Base-by-base conservation (phyloP, 2,329 filamentous ascomycete genomes). In the Calonectria pauciramosa region DNA sequence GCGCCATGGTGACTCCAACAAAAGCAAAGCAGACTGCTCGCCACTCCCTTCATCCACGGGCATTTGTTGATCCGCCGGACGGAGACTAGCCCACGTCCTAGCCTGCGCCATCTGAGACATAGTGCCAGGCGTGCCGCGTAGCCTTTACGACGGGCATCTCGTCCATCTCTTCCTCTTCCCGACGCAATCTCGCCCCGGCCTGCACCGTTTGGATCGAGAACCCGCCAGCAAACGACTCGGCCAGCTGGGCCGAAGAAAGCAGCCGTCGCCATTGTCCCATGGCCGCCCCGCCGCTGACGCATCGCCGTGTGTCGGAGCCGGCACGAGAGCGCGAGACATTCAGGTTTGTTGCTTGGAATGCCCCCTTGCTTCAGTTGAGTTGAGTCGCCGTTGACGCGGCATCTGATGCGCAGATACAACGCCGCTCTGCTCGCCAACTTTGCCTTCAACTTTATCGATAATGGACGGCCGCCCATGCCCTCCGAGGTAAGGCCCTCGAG, bases 401-500 rank as follows among this genome's bases (percentile, higher is more conserved):
- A 23, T 59, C 36, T 34, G 18, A 28, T 68, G 38, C 38, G 18
- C 52, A 68, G 28, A 54, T 69, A 56, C 51, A 56, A 54, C 16
- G 68, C 68, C 36, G 59, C 60, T 28, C 59, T 71, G 16, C 41
- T 65, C n/a, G 60, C 60, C 60, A 65, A 65, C 60, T 65, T 65
- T 34, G 60, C 60, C 60, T 65, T 65, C 60, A 65, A 65, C 60
- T 65, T 49, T n/a, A 65, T 65, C 60, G 60, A 65, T 6, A 65
- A 65, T 65, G 60, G 60, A 34, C 60, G 60, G 2, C 60, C 60
- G 20, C 68, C 68, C 23, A 71, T 56, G 23, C 68, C 59, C 38
- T 47, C 47, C 36, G 75, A 78, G 20, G 77, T 85, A 8, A 52
- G 75, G 2, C 78, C 82, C n/a, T 83, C 81, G 49, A 74, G 77